These are phyloP conservation scores for Fusarium illudens DNA, from an alignment of 2,329 filamentous ascomycete genomes.

Conservation along the genomic window DNA sequence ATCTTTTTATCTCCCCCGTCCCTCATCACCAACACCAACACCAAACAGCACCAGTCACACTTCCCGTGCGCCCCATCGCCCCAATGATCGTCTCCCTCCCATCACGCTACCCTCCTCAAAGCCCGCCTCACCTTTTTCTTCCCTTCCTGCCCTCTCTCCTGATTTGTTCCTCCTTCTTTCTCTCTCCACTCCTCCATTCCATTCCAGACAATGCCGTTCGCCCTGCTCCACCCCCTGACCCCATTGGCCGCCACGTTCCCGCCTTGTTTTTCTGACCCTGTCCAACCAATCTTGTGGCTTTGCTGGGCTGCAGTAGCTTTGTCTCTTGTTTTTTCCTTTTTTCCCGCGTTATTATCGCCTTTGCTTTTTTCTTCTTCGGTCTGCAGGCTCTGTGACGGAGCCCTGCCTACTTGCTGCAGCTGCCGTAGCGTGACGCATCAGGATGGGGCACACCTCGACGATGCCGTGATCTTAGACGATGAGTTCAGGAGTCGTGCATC, in stretches of 20 bases:
- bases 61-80: slow-evolving; percentile 26
- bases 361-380: slow-evolving; percentile 16
- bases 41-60: slow-evolving; percentile 14
- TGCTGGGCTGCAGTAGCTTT: slow-evolving; percentile 11
- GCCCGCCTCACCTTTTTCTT: slow-evolving; percentile 31
- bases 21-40: slow-evolving; percentile 4
- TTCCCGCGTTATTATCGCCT: neutral
- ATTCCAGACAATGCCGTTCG: slow-evolving; percentile 41
- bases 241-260: slow-evolving; percentile 37
- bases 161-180: slow-evolving; percentile 13
- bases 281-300: slow-evolving; percentile 18
- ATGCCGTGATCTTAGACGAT: neutral
- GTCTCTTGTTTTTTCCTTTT: neutral
- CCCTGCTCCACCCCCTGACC: slow-evolving; percentile 26
- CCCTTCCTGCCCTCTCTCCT: neutral
- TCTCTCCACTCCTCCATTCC: slow-evolving; percentile 22
- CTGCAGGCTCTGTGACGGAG: slow-evolving; percentile 13
- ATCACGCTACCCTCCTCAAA: slow-evolving; percentile 31
- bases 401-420: neutral
- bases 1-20: neutral
- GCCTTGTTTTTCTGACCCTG: slow-evolving; percentile 30
- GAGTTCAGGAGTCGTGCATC: slow-evolving; percentile 5
- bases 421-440: slow-evolving; percentile 11
- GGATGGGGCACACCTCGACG: neutral
- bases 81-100: slow-evolving; percentile 34